phyloP scores from a whole-genome alignment of 352 stramenopile genomes.

The Globisporangium cederbergense region DNA sequence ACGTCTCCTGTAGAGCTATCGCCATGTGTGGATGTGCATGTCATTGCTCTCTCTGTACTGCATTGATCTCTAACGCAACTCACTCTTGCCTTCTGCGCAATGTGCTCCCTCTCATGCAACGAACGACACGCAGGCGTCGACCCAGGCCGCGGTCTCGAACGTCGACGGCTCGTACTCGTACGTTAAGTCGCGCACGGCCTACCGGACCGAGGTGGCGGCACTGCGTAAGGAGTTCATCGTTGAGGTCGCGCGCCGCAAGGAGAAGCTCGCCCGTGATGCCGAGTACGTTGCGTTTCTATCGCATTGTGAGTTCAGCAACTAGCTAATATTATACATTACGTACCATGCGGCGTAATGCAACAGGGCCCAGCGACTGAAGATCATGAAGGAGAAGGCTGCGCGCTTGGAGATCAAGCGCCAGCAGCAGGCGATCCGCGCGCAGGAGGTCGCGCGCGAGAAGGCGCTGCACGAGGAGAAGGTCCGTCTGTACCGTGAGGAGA shows the following conservation, averaged over 20 bases:
- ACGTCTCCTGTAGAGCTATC: slow-evolving; percentile 4
- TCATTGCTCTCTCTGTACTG: not conserved
- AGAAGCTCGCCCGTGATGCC: slow-evolving; percentile 82
- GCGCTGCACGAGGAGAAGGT: slow-evolving; percentile 74
- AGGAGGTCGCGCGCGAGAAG: slow-evolving; percentile 81
- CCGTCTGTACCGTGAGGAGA: slow-evolving; percentile 77
- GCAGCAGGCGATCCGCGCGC: slow-evolving; percentile 77
- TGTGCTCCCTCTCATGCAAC: not conserved
- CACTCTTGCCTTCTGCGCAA: not conserved
- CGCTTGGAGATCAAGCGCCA: slow-evolving; percentile 86
- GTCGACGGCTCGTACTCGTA: slow-evolving; percentile 64
- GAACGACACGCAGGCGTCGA: slow-evolving; percentile 7
- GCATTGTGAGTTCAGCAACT: not conserved
- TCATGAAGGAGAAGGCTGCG: slow-evolving; percentile 86
- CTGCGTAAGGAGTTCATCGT: slow-evolving; percentile 76
- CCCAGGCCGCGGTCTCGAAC: slow-evolving; percentile 12
- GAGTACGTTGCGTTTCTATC: slow-evolving; percentile 40
- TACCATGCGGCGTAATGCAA: slow-evolving; percentile 14
- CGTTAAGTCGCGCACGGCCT: slow-evolving; percentile 65
- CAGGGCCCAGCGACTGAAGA: slow-evolving; percentile 72
- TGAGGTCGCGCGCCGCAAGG: slow-evolving; percentile 60
- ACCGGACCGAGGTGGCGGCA: slow-evolving; percentile 59
- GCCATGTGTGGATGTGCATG: not conserved
- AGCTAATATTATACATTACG: not conserved
- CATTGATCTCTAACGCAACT: not conserved